Base-by-base conservation (phyloP, 1,139 yeast species). In the Lodderomyces oxycetoniae region DNA sequence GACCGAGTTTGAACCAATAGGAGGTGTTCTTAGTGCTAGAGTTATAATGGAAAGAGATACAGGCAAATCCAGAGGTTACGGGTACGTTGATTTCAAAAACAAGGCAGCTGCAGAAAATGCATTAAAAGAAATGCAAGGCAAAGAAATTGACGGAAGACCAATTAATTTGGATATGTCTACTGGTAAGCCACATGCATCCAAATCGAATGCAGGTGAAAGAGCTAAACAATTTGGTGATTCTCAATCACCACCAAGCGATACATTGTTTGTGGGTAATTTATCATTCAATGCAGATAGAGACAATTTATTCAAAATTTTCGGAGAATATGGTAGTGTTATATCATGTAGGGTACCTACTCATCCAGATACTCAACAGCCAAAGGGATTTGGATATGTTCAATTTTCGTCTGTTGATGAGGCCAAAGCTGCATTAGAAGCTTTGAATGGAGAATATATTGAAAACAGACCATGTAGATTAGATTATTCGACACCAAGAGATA, bases 331-430 rank as follows among this genome's bases (percentile, higher is more conserved):
- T 59, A 73, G 71, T 46, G 85, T 91, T 43, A 67, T 87, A 40
- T 84, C 94, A 42, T 89, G 89, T 53, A 81, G 98, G 72, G 71
- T 91, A 51, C 98, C 98, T 63, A 89, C 97, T 33, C 94, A 89
- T 68, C 97, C 96, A 57, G 97, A 89, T 64, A 88, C 97, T 47
- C 95, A 88, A 62, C 96, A 89, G 69, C 95, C 95, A 63, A 91
- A 91, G 77, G 98, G 98, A 49, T 91, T 91, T 69, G 98, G 97
- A 48, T 91, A 91, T 66, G 95, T 91, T 41, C 97, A 91, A 71
- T 89, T 77, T 60, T 71, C 83, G 28, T 72, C 81, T 37, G 70
- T 84, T 46, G 97, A 89, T 34, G 95, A 87, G 59, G 97, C 98
- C 48, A 78, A 83, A 67, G 76, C 80, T 44, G 97, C 97, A 40